phyloP scores from a whole-genome alignment of 2,329 filamentous ascomycete species.

The Monascus ruber region DNA sequence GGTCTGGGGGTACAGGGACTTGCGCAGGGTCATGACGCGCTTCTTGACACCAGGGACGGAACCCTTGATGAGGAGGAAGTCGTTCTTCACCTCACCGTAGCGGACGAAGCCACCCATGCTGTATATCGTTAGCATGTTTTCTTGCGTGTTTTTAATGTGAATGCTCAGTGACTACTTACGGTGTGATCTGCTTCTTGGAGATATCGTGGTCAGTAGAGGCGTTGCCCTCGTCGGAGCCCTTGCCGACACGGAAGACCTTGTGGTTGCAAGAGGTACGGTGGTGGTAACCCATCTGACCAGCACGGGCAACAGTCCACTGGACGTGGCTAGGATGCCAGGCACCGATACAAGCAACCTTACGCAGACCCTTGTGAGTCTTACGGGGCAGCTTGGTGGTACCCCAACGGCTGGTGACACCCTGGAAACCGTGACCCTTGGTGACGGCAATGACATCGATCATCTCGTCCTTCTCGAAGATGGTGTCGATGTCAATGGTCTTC shows the following conservation, averaged over 20 bases:
- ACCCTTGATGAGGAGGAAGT: slow-evolving; percentile 96
- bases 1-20: slow-evolving; percentile 97
- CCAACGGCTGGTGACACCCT: slow-evolving; percentile 95
- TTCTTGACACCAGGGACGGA: slow-evolving; percentile 98
- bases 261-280: slow-evolving; percentile 99
- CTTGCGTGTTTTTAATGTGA: neutral
- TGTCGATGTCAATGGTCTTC: slow-evolving; percentile 90
- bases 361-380: slow-evolving; percentile 99
- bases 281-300: slow-evolving; percentile 99
- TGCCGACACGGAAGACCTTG: slow-evolving; percentile 99
- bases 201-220: slow-evolving; percentile 91
- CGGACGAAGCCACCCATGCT: slow-evolving; percentile 98
- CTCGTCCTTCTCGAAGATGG: slow-evolving; percentile 99
- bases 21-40: slow-evolving; percentile 96
- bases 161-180: slow-evolving; percentile 54
- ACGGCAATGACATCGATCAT: slow-evolving; percentile 98
- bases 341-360: slow-evolving; percentile 99
- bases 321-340: slow-evolving; percentile 99
- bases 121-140: slow-evolving; percentile 24
- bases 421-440: slow-evolving; percentile 99
- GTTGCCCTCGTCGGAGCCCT: slow-evolving; percentile 80
- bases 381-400: slow-evolving; percentile 99
- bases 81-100: slow-evolving; percentile 99
- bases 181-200: slow-evolving; percentile 99
- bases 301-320: slow-evolving; percentile 99